A percentile compares a stretch with the other conserved stretches of the same genome.
Evolutionary conservation across 1,139 yeast species (phyloP).

Genomic region (Meyerozyma smithsonii): DNA sequence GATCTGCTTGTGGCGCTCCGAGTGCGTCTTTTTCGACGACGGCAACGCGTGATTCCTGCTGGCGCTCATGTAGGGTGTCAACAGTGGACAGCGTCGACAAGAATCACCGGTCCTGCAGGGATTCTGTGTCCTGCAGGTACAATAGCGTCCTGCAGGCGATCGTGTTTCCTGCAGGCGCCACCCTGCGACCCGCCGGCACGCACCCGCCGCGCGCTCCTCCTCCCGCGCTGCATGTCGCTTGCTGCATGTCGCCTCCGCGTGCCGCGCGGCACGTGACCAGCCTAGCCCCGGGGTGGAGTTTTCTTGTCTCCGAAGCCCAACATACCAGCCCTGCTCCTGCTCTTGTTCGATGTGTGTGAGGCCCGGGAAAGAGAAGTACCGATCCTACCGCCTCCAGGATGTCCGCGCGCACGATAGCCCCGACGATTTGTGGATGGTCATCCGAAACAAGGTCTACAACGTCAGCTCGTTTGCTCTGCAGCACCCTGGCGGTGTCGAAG

Average conservation of each 20-base stretch:
- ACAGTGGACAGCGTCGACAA: too few relatives aligned
- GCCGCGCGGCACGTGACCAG: background rate
- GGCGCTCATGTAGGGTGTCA: slow-evolving; percentile 12
- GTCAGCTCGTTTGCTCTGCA: slow-evolving; percentile 42
- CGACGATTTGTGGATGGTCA: slow-evolving; percentile 62
- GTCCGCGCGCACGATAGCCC: slow-evolving; percentile 42
- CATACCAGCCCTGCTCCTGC: too few relatives aligned
- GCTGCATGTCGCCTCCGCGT: background rate
- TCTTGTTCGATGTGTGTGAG: background rate
- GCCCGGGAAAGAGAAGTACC: background rate
- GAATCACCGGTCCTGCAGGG: too few relatives aligned
- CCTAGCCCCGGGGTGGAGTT: background rate
- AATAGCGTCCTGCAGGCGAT: too few relatives aligned
- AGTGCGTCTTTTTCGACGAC: slow-evolving; percentile 40
- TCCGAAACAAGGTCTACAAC: slow-evolving; percentile 60
- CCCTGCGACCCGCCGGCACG: too few relatives aligned
- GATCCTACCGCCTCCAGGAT: slow-evolving; percentile 23
- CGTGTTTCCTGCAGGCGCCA: too few relatives aligned
- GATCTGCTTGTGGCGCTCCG: slow-evolving; percentile 61
- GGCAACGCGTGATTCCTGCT: slow-evolving; percentile 24
- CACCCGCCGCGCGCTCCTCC: too few relatives aligned
- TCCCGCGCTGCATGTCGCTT: too few relatives aligned
- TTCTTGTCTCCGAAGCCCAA: background rate
- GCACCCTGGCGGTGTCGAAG: slow-evolving; percentile 74
- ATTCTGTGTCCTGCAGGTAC: too few relatives aligned